phyloP scores from a whole-genome alignment of 2,329 filamentous ascomycete genomes.

The Lecanicillium sp. region DNA sequence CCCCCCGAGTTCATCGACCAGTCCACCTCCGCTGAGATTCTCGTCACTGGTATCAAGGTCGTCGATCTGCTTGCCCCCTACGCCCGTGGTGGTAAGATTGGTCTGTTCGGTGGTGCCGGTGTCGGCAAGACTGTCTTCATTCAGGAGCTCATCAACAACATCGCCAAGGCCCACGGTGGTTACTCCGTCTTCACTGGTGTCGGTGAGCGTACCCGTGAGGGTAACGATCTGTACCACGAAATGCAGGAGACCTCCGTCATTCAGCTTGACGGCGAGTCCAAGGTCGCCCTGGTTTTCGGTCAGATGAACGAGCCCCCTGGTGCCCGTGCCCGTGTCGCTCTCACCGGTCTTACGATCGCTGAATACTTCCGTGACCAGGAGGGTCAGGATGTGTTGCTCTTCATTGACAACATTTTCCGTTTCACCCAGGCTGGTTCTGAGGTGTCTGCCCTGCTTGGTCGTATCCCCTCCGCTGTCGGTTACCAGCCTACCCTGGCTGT shows the following conservation, averaged over 20 bases:
- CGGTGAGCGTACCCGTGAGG: constrained; percentile 99
- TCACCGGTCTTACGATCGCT: constrained; percentile 77
- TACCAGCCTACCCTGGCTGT: constrained; percentile 98
- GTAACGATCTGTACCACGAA: constrained; percentile 99
- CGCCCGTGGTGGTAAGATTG: constrained; percentile 99
- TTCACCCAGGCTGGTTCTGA: constrained; percentile 99
- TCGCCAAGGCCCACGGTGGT: constrained; percentile 99
- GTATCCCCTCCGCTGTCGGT: constrained; percentile 99
- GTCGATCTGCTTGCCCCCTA: constrained; percentile 98
- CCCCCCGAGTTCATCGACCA: constrained; percentile 90
- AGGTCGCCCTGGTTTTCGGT: constrained; percentile 98
- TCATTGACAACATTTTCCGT: constrained; percentile 99
- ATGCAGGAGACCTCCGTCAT: constrained; percentile 99
- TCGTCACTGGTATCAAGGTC: constrained; percentile 99
- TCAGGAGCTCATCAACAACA: constrained; percentile 99
- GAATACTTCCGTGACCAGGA: constrained; percentile 75
- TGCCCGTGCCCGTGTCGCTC: constrained; percentile 98
- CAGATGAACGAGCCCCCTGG: constrained; percentile 99
- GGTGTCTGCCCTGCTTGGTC: constrained; percentile 97
- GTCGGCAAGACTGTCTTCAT: constrained; percentile 99
- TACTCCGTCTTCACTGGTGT: constrained; percentile 99
- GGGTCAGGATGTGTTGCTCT: constrained; percentile 96
- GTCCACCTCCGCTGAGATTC: constrained; percentile 91
- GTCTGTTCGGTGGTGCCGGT: constrained; percentile 99
- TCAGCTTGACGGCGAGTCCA: constrained; percentile 97